A percentile compares a stretch with the other conserved stretches of the same genome.
Conservation (phyloP, 768 basidiomycete species). For the Phanerochaete sordida region DNA sequence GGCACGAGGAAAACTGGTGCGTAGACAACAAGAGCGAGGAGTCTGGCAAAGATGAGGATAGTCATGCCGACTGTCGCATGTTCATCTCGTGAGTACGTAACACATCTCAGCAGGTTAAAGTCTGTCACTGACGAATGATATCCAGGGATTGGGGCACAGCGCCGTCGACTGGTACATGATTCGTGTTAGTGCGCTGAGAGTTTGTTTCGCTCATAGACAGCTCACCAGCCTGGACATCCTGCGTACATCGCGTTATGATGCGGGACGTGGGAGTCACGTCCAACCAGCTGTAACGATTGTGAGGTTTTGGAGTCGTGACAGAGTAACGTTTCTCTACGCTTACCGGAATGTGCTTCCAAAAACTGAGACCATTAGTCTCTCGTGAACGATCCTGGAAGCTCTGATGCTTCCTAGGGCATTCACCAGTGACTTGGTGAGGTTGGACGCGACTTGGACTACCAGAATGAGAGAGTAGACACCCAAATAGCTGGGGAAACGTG, state of each 20-base stretch:
- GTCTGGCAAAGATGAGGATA: constrained; percentile 29
- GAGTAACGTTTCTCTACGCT: constrained; percentile 24
- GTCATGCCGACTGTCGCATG: constrained; percentile 12
- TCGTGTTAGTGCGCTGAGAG: neutral
- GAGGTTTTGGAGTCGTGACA: neutral
- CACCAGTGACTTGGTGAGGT: constrained; percentile 27
- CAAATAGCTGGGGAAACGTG: constrained; percentile 40
- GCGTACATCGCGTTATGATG: constrained; percentile 61
- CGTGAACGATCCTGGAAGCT: constrained; percentile 54
- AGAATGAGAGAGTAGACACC: constrained; percentile 36
- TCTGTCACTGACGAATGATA: constrained; percentile 5
- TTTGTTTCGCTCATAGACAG: neutral
- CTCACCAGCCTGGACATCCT: constrained; percentile 46
- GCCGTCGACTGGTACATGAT: constrained; percentile 27
- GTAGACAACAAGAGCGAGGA: constrained; percentile 34
- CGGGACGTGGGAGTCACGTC: constrained; percentile 50
- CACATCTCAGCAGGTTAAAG: constrained; percentile 4
- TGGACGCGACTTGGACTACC: constrained; percentile 28
- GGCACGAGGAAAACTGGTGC: constrained; percentile 41
- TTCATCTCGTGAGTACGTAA: too few relatives aligned
- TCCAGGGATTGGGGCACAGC: constrained; percentile 23
- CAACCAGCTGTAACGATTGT: constrained; percentile 34
- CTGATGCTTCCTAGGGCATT: constrained; percentile 48
- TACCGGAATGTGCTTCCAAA: constrained; percentile 60
- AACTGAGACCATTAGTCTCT: constrained; percentile 46